Conservation (phyloP, 164 flowering plant species). For the Paratinospora sagittata region DNA sequence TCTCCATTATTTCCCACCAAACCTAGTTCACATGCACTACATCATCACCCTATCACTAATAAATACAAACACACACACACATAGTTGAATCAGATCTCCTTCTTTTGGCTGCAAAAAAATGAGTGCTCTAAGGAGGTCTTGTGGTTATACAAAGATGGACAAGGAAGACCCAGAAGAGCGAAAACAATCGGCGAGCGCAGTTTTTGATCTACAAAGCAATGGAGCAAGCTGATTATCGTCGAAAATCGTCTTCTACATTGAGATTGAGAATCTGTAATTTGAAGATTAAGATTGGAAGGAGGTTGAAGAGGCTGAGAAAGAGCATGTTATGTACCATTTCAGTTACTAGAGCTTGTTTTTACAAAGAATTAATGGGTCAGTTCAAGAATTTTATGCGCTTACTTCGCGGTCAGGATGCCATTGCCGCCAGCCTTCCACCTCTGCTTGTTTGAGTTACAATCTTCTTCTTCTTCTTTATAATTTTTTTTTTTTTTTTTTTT, state of each 20-base stretch:
- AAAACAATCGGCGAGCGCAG: conserved; percentile 49
- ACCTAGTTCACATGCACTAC: conserved; percentile 28
- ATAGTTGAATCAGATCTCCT: neutral
- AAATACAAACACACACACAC: neutral
- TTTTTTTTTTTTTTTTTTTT: neutral
- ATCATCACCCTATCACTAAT: conserved; percentile 23
- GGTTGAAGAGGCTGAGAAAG: conserved; percentile 50
- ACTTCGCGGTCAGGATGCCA: conserved; percentile 18
- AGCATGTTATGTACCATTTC: conserved; percentile 24
- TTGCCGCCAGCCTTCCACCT: conserved; percentile 22
- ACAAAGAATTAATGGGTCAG: conserved; percentile 25
- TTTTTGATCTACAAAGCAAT: conserved; percentile 62
- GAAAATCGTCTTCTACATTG: conserved; percentile 22
- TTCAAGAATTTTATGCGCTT: conserved; percentile 34
- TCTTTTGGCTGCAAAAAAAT: conserved; percentile 15
- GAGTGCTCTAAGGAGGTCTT: conserved; percentile 24
- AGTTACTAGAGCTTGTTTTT: conserved; percentile 28
- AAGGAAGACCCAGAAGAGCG: conserved; percentile 64
- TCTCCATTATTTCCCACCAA: conserved; percentile 1
- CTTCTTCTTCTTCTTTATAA: neutral
- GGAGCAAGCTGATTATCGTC: conserved; percentile 36
- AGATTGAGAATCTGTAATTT: conserved; percentile 45
- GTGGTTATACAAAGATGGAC: conserved; percentile 48
- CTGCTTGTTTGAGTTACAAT: conserved; percentile 1
- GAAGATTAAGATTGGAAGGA: conserved; percentile 66